Evolutionary conservation across 108 stramenopile species (phyloP), one percentile per base, ranked within the genome.

Genomic region (Cyclotella kingstonii): DNA sequence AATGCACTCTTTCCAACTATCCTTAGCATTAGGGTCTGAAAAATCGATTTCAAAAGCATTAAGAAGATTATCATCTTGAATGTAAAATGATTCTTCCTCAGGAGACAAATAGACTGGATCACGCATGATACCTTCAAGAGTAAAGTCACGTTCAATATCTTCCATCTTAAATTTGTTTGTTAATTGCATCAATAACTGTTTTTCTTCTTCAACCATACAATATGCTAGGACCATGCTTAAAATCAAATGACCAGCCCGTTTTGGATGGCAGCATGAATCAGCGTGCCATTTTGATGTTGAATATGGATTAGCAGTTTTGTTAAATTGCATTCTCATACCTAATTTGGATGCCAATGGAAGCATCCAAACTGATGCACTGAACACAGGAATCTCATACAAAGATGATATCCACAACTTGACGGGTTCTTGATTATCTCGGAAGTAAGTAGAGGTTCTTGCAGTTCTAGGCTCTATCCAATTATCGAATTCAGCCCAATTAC

Each of bases 41-140:
- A 73, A 73, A 28, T 73, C 72, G 22, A 73, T 51, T 22, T 38
- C 54, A 19, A 21, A 14, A 33, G 27, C 22, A 45, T 15, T 30
- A 1, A 21, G 28, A n/a, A n/a, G n/a, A 26, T 10, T 27, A 1
- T 44, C 41, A 19, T 33, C 51, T 43, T 51, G 47, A 25, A 72
- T 47, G 34, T 72, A 72, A 43, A 63, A 41, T 23, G 5, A 12
- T 35, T 72, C 70, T 31, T 72, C 70, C 15, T 63, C 62, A 26
- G 54, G 31, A 31, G 62, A 63, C 48, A 72, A 42, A 49, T 72
- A 72, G 4, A 72, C 31, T 9, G 70, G 70, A 49, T 72, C 70
- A 3, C 70, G 44, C 48, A 72, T 12, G 1, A 72, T 1, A 6
- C 51, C 51, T 22, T 63, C 47, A 25, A 62, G 35, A 10, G 70